phyloP scores from a whole-genome alignment of 106 monocot species.

The Cymbidium sinense region DNA sequence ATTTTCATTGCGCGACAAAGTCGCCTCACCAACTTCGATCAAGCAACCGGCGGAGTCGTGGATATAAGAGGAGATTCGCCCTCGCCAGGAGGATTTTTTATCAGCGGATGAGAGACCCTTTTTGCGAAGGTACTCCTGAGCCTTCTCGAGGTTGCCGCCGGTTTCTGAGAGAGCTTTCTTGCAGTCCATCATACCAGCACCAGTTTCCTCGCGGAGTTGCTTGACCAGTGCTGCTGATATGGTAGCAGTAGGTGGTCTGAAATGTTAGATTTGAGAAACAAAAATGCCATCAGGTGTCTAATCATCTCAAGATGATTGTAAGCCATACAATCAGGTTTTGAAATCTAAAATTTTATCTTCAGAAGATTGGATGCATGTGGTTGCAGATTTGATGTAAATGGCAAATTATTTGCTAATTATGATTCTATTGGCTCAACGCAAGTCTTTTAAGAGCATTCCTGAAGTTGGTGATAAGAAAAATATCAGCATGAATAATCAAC shows the following conservation, averaged over 20 bases:
- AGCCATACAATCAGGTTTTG: too few species aligned
- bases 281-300: not conserved
- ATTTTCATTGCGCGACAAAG: conserved; percentile 82
- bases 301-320: too few species aligned
- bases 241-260: conserved; percentile 35
- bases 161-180: conserved; percentile 83
- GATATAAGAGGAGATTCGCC: conserved; percentile 75
- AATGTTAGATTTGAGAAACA: conserved; percentile 3
- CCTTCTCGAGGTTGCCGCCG: conserved; percentile 67
- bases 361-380: too few species aligned
- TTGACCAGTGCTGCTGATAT: conserved; percentile 86
- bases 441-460: not conserved
- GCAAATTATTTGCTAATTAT: too few species aligned
- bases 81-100: conserved; percentile 90
- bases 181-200: conserved; percentile 99
- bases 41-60: conserved; percentile 71
- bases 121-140: conserved; percentile 84
- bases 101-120: conserved; percentile 87
- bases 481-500: not conserved
- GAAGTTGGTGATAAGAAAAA: not conserved
- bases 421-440: not conserved
- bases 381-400: too few species aligned
- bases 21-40: conserved; percentile 92
- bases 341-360: too few species aligned
- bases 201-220: conserved; percentile 82